A percentile compares a stretch with the other conserved stretches of the same genome.
Evolutionary conservation across 1,284 basidiomycete genomes (phyloP).

Genomic region (Termitomyces sp.): DNA sequence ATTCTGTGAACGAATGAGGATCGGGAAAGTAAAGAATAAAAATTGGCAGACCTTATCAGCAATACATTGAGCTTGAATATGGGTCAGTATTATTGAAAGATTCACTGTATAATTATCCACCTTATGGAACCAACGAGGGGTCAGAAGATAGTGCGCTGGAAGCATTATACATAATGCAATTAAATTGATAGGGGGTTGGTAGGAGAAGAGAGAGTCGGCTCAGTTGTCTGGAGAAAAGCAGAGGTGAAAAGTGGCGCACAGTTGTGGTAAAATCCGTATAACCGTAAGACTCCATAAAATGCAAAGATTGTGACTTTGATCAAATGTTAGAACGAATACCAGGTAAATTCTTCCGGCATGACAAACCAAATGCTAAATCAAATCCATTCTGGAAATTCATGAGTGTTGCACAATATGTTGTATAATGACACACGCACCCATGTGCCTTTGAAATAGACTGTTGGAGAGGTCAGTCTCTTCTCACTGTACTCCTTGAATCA

Average conservation of each 20-base stretch:
- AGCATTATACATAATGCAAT: constrained; percentile 79
- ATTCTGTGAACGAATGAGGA: constrained; percentile 39
- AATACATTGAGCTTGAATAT: constrained; percentile 76
- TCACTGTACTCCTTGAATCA: neutral
- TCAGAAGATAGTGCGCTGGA: constrained; percentile 75
- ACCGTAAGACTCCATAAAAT: constrained; percentile 67
- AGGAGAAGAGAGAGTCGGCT: constrained; percentile 87
- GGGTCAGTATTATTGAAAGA: neutral
- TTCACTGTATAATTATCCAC: constrained; percentile 30
- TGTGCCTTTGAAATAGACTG: constrained; percentile 78
- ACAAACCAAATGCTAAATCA: constrained; percentile 77
- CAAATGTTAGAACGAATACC: neutral
- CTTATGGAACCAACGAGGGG: constrained; percentile 83
- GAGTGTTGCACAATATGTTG: neutral
- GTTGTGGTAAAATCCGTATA: constrained; percentile 67
- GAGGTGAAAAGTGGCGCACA: constrained; percentile 30
- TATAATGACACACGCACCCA: constrained; percentile 49
- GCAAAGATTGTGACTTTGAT: constrained; percentile 66
- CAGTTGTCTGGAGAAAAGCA: neutral
- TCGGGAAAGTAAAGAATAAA: constrained; percentile 7
- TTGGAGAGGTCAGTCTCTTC: neutral
- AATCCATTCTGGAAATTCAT: constrained; percentile 69
- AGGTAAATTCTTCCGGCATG: neutral
- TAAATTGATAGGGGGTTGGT: constrained; percentile 87
- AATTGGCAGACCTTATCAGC: constrained; percentile 55